A percentile compares a stretch with the other conserved stretches of the same genome.
phyloP scores from a whole-genome alignment of 805 yeast genomes.

The Pichia nakasei region DNA sequence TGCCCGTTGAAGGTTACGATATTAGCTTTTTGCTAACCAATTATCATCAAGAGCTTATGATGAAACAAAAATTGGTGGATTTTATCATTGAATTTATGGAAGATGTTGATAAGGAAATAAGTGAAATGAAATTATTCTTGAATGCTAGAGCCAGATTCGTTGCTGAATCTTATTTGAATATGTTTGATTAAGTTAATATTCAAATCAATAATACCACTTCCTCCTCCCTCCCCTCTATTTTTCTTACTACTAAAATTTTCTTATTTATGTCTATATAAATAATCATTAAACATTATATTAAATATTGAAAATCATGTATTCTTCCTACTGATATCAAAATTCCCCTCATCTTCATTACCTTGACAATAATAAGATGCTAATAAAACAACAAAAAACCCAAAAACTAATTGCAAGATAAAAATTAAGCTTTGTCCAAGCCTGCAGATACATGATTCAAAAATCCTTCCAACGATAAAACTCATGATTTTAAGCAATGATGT shows the following conservation, averaged over 20 bases:
- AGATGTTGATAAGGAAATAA: slow-evolving; percentile 96
- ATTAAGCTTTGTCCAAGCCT: slow-evolving; percentile 22
- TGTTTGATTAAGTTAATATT: slow-evolving; percentile 49
- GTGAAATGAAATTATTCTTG: slow-evolving; percentile 94
- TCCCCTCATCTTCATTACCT: no score
- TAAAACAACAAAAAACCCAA: slow-evolving; percentile 3
- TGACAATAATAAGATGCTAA: neutral
- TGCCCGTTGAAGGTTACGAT: slow-evolving; percentile 85
- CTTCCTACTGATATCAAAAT: neutral
- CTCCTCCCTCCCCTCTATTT: neutral
- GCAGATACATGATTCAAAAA: slow-evolving; percentile 17
- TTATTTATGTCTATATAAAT: no score
- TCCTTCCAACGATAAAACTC: neutral
- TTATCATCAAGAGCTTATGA: slow-evolving; percentile 90
- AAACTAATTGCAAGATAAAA: slow-evolving; percentile 10
- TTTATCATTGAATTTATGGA: slow-evolving; percentile 98
- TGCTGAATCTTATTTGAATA: slow-evolving; percentile 91
- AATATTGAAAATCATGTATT: neutral
- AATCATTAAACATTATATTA: neutral
- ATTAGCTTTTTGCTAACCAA: slow-evolving; percentile 90
- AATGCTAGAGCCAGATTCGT: slow-evolving; percentile 97
- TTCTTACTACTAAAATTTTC: neutral
- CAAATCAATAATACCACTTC: slow-evolving; percentile 1
- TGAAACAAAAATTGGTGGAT: slow-evolving; percentile 90
- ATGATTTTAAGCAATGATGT: neutral